Evolutionary conservation across 768 basidiomycete species (phyloP), one percentile per base, ranked within the genome.

Genomic region (Sistotremastrum suecicum): DNA sequence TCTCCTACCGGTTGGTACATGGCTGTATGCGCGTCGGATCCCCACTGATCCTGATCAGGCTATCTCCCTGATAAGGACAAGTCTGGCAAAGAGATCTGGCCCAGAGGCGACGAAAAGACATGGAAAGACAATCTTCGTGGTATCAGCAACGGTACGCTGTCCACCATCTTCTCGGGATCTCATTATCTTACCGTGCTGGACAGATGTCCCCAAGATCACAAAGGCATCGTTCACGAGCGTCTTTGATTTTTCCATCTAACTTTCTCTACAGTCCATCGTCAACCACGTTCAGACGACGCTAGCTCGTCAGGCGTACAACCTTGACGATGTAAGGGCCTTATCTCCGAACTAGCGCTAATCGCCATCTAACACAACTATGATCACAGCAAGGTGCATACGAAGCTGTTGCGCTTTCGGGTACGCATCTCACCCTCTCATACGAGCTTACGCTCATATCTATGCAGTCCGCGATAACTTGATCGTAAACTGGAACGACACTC

Each of bases 401-500:
- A 60, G 91, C 91, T 3, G 75, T 86, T 10, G 90, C 94, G 3
- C 64, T 94, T 34, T 80, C 87, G 39, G 20, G 20, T 20, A 20
- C 1, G 20, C 20, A 20, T 20, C 20, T 20, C 20, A 20, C 2
- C 20, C 20, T 20, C 20, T 20, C 20, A 20, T 20, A 20, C 20
- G 20, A 20, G 20, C 20, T 20, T 20, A 20, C 20, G 20, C 20
- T 20, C 20, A 20, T 20, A 20, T 20, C 20, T 20, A 20, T 20
- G 20, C 20, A 20, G 83, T 83, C 42, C 74, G 91, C 47, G 92
- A 98, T 62, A 80, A 87, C 56, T 73, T 98, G 36, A 69, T 95
- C 44, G 84, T 87, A 57, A 86, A 88, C 61, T 90, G 85, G 86
- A 90, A 88, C 53, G 75, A 78, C 37, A 90, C 86, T 5, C 80